Base-by-base conservation (phyloP, 2,329 filamentous ascomycete species). In the Apiospora rasikravindrae region DNA sequence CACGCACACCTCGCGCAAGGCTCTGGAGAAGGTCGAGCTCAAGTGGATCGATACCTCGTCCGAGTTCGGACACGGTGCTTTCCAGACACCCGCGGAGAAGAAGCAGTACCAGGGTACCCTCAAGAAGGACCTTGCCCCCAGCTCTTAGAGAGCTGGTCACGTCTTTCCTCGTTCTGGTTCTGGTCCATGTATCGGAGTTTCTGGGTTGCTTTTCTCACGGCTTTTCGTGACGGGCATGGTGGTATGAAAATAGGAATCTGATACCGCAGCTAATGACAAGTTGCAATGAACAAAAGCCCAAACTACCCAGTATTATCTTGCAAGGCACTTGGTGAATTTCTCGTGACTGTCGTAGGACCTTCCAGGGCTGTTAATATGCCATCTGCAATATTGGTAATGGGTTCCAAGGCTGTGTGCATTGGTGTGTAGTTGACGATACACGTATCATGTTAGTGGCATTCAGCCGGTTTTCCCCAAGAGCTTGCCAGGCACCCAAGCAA, bases 1-100 rank as follows among this genome's bases (percentile, higher is more conserved):
- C 91, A 90, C 89, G 76, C 96, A 99, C 91, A 98, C 95, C 81
- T 98, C 93, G 83, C 91, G 96, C 85, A 95, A 93, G 86, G 94
- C 96, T 72, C 90, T 98, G 83, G 96, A 99, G 93, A 98, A 99
- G 94, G 94, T 98, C 86, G 94, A 96, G 84, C 94, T 99, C 89
- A 99, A 99, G 89, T 99, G 96, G 96, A 99, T 99, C 93, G 96
- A 99, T 84, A 99, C 96, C 81, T 98, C 95, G 76, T 98, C 95
- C 89, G 97, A 99, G 91, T 99, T 99, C 87, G 96, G 96, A 87
- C 96, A 99, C 90, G 96, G 96, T 92, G 96, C 95, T 83, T 99
- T 97, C 94, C 96, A 99, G 91, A 99, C 96, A 77, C 89, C 93
- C 78, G 93, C 94, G 83, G 96, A 99, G 93, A 99, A 99, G 95